Evolutionary conservation across 2,329 filamentous ascomycete species (phyloP).

Genomic region (Kalaharituber pfeilii): DNA sequence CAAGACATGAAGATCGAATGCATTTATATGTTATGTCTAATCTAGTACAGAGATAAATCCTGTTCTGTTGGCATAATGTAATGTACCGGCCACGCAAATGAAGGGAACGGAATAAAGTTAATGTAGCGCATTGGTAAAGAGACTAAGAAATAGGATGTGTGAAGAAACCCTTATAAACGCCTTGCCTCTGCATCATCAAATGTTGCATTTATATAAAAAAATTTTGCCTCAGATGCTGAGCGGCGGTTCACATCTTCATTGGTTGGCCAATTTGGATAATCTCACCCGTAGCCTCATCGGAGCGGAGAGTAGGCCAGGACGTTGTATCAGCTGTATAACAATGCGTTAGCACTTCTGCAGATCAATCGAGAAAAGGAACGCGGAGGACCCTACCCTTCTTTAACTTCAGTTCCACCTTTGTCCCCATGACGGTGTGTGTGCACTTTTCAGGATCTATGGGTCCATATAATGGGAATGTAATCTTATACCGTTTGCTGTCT

Average conservation of each 20-base stretch:
- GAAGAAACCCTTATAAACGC: no score
- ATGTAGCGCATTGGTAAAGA: no score
- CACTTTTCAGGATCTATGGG: constrained; percentile 59
- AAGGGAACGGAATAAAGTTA: no score
- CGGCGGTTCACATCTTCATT: constrained; percentile 28
- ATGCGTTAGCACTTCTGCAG: constrained; percentile 1
- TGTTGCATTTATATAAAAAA: no score
- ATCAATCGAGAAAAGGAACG: neutral
- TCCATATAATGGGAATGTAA: constrained; percentile 57
- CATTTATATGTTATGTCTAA: no score
- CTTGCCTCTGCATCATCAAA: no score
- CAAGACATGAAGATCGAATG: no score
- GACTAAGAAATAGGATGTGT: no score
- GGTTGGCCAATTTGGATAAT: constrained; percentile 82
- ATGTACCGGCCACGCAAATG: no score
- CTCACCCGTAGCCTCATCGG: constrained; percentile 59
- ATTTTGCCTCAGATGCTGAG: no score
- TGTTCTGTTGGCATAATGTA: no score
- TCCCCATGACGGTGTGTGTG: constrained; percentile 65
- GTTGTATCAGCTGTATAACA: constrained; percentile 50
- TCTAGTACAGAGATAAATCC: no score
- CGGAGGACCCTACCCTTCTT: constrained; percentile 23
- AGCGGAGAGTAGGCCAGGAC: constrained; percentile 72
- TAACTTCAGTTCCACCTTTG: constrained; percentile 69
- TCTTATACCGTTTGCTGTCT: constrained; percentile 67